Evolutionary conservation across 2,329 filamentous ascomycete species (phyloP), one percentile per base, ranked within the genome.

Genomic region (Sordariomycetes sp.): DNA sequence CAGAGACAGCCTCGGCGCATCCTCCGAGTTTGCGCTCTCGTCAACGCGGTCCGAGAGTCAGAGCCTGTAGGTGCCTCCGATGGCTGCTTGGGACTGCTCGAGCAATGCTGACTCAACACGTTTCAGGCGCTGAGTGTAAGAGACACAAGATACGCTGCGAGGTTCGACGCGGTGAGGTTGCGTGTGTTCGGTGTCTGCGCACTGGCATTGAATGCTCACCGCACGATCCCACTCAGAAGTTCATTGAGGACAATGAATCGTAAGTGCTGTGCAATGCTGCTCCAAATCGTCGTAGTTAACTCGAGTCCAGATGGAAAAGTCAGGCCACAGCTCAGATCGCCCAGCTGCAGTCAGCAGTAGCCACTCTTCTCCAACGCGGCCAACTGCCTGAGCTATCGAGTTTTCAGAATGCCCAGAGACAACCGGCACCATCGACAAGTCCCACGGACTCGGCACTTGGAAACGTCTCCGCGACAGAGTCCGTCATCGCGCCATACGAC

Each of bases 101-200:
- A 18, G 30, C 11, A 12, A 32, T 14, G 14, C 30, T 21, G n/a
- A 10, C 31, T 24, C 16, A 15, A 9, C 21, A 24, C 11, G 9
- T 9, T 11, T 16, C 21, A 44, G 42, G 42, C 21, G 28, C 38
- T 5, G 42, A 42, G 21, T 44, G 42, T 17, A 44, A 44, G 25
- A 38, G 35, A 20, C 37, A 42, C 25, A 42, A 44, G 37, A 39
- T 42, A 27, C 36, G 40, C 27, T 40, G 39, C 21, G 32, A 35
- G 8, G 24, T 40, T 14, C 25, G 35, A 12, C 35, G 34, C 3
- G 39, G 35, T 5, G 26, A 30, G 19, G 27, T 23, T 8, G 19
- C 32, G 8, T 44, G 39, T 26, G 35, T 26, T 12, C 31, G 36
- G 11, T 44, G 42, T 32, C 16, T 44, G 21, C 37, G 36, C 6